A percentile compares a stretch with the other conserved stretches of the same genome.
Conservation (phyloP, 2,329 filamentous ascomycete genomes). For the Ceratocystis harringtonii region DNA sequence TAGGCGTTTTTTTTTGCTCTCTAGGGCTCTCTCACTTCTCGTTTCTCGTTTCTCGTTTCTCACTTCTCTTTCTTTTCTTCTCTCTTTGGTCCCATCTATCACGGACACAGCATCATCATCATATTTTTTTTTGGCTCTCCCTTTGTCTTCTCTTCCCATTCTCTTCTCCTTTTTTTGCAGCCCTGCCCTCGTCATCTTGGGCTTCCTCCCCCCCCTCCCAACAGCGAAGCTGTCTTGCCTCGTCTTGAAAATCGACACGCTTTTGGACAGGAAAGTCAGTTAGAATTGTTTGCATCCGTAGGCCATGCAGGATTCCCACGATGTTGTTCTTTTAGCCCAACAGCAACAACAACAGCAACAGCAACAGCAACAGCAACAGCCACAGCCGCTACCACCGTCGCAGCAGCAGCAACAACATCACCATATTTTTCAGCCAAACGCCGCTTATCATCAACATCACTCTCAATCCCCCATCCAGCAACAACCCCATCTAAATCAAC, state of each 20-base stretch:
- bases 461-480: background rate
- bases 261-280: background rate
- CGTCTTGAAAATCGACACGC: background rate
- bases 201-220: background rate
- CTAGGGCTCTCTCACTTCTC: background rate
- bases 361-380: slow-evolving; percentile 18
- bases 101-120: background rate
- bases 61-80: background rate
- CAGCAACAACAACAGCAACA: slow-evolving; percentile 20
- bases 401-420: slow-evolving; percentile 6
- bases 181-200: background rate
- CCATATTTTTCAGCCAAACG: background rate
- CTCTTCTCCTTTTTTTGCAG: background rate
- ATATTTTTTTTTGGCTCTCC: background rate
- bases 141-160: background rate
- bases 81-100: background rate
- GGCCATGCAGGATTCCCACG: slow-evolving; percentile 17
- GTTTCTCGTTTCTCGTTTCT: background rate
- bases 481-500: slow-evolving; percentile 4
- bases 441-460: slow-evolving; percentile 6
- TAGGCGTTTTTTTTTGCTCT: background rate
- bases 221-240: background rate
- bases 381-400: slow-evolving; percentile 20
- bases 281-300: background rate
- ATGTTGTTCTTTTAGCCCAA: slow-evolving; percentile 16